These are phyloP conservation scores for Lentinula novae-zelandiae DNA, from an alignment of 1,284 basidiomycete genomes.

Conservation along the genomic window DNA sequence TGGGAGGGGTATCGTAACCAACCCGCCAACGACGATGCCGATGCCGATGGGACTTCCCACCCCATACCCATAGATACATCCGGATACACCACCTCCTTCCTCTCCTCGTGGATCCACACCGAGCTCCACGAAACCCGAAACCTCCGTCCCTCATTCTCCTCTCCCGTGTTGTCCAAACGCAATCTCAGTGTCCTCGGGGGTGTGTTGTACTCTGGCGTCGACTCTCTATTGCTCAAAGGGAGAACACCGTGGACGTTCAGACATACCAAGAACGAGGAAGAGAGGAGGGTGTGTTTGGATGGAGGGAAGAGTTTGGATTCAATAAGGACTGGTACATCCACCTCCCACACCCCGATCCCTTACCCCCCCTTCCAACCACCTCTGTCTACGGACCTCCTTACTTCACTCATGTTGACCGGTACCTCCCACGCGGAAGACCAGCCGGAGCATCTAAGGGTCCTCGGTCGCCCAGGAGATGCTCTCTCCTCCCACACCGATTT, in stretches of 20 bases:
- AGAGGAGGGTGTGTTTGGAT: slow-evolving; percentile 12
- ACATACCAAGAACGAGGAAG: slow-evolving; percentile 24
- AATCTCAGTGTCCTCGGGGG: slow-evolving; percentile 86
- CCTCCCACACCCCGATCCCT: slow-evolving; percentile 67
- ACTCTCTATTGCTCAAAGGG: slow-evolving; percentile 84
- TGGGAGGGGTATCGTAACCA: slow-evolving; percentile 67
- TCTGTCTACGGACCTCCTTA: slow-evolving; percentile 92
- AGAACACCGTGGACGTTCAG: slow-evolving; percentile 90
- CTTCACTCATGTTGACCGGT: slow-evolving; percentile 86
- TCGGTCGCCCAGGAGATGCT: slow-evolving; percentile 33
- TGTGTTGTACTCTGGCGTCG: slow-evolving; percentile 86
- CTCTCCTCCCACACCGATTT: too few species aligned
- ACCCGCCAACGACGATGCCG: too few species aligned
- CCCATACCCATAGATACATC: slow-evolving; percentile 44
- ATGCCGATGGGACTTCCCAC: too few species aligned
- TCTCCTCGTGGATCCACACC: slow-evolving; percentile 82
- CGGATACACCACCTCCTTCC: slow-evolving; percentile 71
- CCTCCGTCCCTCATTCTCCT: slow-evolving; percentile 89
- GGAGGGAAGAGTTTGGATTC: slow-evolving; percentile 55
- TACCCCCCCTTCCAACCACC: slow-evolving; percentile 92
- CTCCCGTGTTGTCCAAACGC: slow-evolving; percentile 22
- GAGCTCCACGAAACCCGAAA: slow-evolving; percentile 94
- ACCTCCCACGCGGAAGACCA: slow-evolving; percentile 98
- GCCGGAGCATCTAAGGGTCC: slow-evolving; percentile 81
- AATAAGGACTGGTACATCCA: slow-evolving; percentile 54